Percentiles rank a stretch among this genome's conserved stretches.
Evolutionary conservation across 1,284 basidiomycete species (phyloP).

Genomic region (Ustilago vetiveriae): DNA sequence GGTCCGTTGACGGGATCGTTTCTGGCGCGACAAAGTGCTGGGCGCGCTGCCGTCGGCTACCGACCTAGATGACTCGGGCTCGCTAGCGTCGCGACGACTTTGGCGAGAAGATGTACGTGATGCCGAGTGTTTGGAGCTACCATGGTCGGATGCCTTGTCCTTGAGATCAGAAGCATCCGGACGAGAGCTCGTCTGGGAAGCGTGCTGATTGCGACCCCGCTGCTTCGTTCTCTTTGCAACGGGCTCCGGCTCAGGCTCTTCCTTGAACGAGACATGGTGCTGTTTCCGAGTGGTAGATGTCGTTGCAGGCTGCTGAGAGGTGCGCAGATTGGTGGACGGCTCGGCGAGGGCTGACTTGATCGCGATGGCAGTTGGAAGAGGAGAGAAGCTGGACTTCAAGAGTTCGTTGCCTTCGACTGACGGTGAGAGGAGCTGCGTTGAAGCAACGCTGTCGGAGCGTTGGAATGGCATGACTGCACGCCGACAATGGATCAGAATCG

Average conservation of each 20-base stretch:
- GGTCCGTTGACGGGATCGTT: constrained; percentile 15
- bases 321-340: constrained; percentile 19
- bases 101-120: constrained; percentile 41
- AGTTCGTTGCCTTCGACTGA: constrained; percentile 5
- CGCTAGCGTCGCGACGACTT: constrained; percentile 29
- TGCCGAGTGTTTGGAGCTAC: constrained; percentile 21
- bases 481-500: background rate
- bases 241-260: constrained; percentile 15
- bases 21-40: constrained; percentile 20
- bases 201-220: constrained; percentile 24
- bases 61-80: constrained; percentile 31
- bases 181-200: constrained; percentile 11
- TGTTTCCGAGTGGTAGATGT: constrained; percentile 23
- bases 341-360: constrained; percentile 33
- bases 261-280: constrained; percentile 46
- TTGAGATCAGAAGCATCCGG: constrained; percentile 14
- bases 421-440: constrained; percentile 20
- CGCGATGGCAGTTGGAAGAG: constrained; percentile 2
- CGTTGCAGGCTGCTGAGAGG: background rate
- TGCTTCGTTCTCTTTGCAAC: constrained; percentile 13
- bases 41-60: constrained; percentile 17
- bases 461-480: constrained; percentile 26
- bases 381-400: constrained; percentile 1
- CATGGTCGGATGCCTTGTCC: constrained; percentile 26
- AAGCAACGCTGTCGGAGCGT: constrained; percentile 20